Base-by-base conservation (phyloP, 2,329 filamentous ascomycete species). In the Alternaria triticimaculans region DNA sequence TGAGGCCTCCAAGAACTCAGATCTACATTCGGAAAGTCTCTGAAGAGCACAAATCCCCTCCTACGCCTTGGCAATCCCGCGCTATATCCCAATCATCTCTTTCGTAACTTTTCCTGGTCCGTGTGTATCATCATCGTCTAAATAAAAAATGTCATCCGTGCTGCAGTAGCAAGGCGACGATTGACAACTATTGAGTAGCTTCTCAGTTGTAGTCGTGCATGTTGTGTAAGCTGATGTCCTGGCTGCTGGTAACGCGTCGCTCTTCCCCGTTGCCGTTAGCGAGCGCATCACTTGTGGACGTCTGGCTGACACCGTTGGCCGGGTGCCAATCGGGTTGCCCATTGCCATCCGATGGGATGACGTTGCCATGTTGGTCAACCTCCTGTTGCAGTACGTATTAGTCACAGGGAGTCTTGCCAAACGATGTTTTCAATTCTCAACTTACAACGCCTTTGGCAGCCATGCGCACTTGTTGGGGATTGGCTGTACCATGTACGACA, bases 141-240 rank as follows among this genome's bases (percentile, higher is more conserved):
- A 23, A 48, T 51, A 53, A 45, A 46, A 44, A 25, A 7, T 1
- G 5, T 11, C n/a, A 15, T n/a, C 30, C 11, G 23, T 46, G 20
- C 6, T 33, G 26, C 8, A 20, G 30, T 48, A 15, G 43, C 28
- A 53, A 41, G 26, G 12, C 12, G 14, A 20, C 44, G 7, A 20
- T 18, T 23, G 12, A 18, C 33, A 20, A 44, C 18, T n/a, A 14
- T 41, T 44, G 26, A 28, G 30, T 23, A 46, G 48, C 43, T 53
- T 18, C 23, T 67, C 57, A 75, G 33, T 67, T 72, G 43, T 80
- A 74, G 63, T 83, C 82, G 56, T 83, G 80, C 60, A 82, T 72
- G 75, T 89, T 89, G 76, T 89, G 87, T 70, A 90, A 80, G 71
- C 85, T 86, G 68, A 89, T 88, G 72, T 90, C 88, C 83, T 89